Conservation (phyloP, 192 early-diverging fungal genomes). For the Entomortierella lignicola region DNA sequence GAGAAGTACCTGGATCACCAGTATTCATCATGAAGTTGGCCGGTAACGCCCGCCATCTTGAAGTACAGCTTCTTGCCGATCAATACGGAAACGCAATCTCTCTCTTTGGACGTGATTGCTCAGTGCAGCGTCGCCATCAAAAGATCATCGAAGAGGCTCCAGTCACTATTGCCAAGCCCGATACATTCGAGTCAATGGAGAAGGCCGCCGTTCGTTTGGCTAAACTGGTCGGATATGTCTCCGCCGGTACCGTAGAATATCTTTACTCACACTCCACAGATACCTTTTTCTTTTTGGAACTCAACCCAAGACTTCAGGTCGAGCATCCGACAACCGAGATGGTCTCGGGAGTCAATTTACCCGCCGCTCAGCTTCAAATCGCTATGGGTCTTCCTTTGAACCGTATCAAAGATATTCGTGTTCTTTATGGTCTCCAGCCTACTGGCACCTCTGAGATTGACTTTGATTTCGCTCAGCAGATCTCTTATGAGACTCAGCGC, state of each 20-base stretch:
- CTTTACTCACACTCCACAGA: constrained; percentile 89
- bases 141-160: constrained; percentile 99
- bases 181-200: constrained; percentile 92
- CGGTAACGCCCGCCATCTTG: constrained; percentile 94
- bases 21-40: constrained; percentile 99
- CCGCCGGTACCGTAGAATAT: constrained; percentile 97
- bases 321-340: constrained; percentile 99
- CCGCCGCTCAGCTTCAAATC: constrained; percentile 97
- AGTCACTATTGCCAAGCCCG: constrained; percentile 84
- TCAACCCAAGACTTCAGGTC: constrained; percentile 98
- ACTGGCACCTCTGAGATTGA: constrained; percentile 91
- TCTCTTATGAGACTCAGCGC: constrained; percentile 86
- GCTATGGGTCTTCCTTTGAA: constrained; percentile 99
- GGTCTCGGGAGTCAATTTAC: constrained; percentile 98
- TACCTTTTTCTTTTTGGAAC: constrained; percentile 95
- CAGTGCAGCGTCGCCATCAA: constrained; percentile 97
- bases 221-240: constrained; percentile 93
- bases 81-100: constrained; percentile 98
- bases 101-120: constrained; percentile 98
- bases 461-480: constrained; percentile 87
- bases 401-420: constrained; percentile 95
- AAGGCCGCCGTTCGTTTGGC: constrained; percentile 95
- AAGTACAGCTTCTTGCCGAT: constrained; percentile 97
- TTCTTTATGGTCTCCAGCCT: constrained; percentile 92
- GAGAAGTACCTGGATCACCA: constrained; percentile 96